These are phyloP conservation scores for Lasiodiplodia theobromae DNA, from an alignment of 2,329 filamentous ascomycete species.

Conservation along the genomic window DNA sequence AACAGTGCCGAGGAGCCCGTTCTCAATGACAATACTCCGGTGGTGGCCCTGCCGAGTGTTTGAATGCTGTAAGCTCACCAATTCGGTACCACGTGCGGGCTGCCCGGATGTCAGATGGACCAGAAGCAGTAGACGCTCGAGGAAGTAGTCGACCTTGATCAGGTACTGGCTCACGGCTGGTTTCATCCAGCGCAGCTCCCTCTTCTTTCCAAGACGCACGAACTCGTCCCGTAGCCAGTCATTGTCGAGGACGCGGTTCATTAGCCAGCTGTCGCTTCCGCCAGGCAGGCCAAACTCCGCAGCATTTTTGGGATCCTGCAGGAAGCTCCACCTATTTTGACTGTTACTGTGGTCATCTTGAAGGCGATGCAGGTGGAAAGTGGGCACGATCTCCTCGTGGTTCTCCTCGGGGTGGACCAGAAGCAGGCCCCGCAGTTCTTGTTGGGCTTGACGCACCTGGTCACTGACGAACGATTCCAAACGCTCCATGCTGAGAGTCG, in stretches of 20 bases:
- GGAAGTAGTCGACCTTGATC: not conserved
- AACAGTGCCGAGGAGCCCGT: constrained; percentile 36
- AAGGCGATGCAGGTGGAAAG: not conserved
- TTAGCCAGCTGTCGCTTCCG: not conserved
- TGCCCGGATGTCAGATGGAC: constrained; percentile 34
- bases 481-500: not conserved
- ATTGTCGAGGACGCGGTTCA: not conserved
- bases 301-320: not conserved
- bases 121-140: constrained; percentile 36
- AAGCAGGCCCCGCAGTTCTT: not conserved
- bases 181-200: not conserved
- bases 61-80: constrained; percentile 34
- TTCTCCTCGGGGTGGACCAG: not conserved
- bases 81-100: constrained; percentile 33
- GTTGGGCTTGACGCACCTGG: not conserved
- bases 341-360: not conserved
- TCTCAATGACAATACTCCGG: constrained; percentile 36
- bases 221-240: not conserved
- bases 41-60: constrained; percentile 32
- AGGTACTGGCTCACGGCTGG: not conserved
- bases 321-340: not conserved
- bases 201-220: no score
- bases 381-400: not conserved
- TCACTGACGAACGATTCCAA: not conserved
- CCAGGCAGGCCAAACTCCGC: not conserved